Evolutionary conservation across 2,329 filamentous ascomycete species (phyloP), one percentile per base, ranked within the genome.

Genomic region (Penicillium sp.): DNA sequence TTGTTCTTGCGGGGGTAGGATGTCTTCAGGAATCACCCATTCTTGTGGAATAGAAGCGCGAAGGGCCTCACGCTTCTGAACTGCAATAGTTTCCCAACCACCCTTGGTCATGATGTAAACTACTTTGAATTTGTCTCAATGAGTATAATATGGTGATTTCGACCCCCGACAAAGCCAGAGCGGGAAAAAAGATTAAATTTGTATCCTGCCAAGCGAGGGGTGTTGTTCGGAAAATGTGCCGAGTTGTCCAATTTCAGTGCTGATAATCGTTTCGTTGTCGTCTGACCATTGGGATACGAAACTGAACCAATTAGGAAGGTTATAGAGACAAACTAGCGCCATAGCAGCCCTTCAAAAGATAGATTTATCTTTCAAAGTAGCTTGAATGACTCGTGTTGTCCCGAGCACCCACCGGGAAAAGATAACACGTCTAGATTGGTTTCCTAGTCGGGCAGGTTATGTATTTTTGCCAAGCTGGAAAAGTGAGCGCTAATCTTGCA

Each of bases 1-100:
- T 62, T 84, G 79, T 29, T 77, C 75, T 0, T 77, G 76, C 1
- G 81, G 75, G 2, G 86, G 85, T 0, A 87, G 64, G 39, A 85
- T 69, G 0, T 40, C 37, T 40, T 19, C 37, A 6, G 84, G 83
- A 5, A 88, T 78, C 48, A 77, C 75, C 80, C 83, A 87, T 64
- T 86, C 80, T 1, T 73, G 51, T 1, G 86, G 85, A 49, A 88
- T 84, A 1, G 81, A 81, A 39, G 72, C 67, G 5, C 59, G 60
- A 5, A 81, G 72, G 5, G 73, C 68, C 39, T 73, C 69, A 23
- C 78, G 74, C 63, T 81, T 81, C 50, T 70, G 68, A n/a, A 72
- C 73, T 3, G 71, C 74, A 21, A 77, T 67, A 4, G 70, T 61
- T 61, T 81, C 72, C 79, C 79, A 81, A 19, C n/a, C n/a, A n/a